These are phyloP conservation scores for Ophiocordyceps camponoti-saundersi DNA, from an alignment of 2,329 filamentous ascomycete genomes.

Conservation along the genomic window DNA sequence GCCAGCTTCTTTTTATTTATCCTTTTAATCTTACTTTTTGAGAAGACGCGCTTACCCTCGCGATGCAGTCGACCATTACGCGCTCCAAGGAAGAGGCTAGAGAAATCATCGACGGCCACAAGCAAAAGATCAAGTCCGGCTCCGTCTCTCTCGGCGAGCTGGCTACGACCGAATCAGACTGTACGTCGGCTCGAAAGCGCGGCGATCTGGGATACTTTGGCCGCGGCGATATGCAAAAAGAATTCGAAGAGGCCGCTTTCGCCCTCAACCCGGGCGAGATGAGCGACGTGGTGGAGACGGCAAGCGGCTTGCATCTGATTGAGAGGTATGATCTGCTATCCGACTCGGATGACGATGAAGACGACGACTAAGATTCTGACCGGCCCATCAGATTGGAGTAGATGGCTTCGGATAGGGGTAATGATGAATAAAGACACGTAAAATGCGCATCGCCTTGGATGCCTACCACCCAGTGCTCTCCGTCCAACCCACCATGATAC, in stretches of 20 bases:
- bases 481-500: too few species aligned
- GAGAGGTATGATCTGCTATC: conserved; percentile 47
- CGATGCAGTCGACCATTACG: conserved; percentile 55
- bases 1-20: too few species aligned
- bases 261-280: conserved; percentile 74
- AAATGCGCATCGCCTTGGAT: neutral
- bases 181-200: conserved; percentile 83
- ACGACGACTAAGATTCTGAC: neutral
- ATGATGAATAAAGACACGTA: neutral
- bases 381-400: conserved; percentile 2
- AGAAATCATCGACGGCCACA: conserved; percentile 57
- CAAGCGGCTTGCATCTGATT: conserved; percentile 88
- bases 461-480: too few species aligned
- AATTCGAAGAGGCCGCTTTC: conserved; percentile 94
- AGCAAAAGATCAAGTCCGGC: conserved; percentile 58
- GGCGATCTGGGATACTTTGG: conserved; percentile 94
- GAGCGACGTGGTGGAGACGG: conserved; percentile 76
- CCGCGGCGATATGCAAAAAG: conserved; percentile 91
- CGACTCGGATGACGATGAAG: neutral
- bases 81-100: conserved; percentile 76
- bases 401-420: neutral
- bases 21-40: neutral
- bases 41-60: neutral
- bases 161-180: conserved; percentile 80
- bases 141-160: conserved; percentile 60